These are phyloP conservation scores for Penicillium silybi DNA, from an alignment of 495 filamentous ascomycete species.

Conservation along the genomic window DNA sequence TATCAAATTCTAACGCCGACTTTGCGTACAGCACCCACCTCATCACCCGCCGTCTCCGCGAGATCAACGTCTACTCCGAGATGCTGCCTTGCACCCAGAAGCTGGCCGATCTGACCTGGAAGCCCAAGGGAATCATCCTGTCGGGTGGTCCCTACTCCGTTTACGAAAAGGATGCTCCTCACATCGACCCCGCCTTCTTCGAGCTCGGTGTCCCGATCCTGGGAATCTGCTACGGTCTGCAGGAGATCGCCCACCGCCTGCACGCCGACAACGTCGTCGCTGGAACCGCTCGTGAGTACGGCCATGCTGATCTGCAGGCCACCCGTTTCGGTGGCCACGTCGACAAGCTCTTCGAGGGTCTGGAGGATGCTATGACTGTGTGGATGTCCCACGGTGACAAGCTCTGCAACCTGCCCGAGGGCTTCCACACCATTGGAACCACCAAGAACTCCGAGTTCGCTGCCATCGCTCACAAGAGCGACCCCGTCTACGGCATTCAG, in stretches of 20 bases:
- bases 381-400: slow-evolving; percentile 29
- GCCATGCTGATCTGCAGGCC: slow-evolving; percentile 20
- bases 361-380: slow-evolving; percentile 21
- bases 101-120: slow-evolving; percentile 70
- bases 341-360: slow-evolving; percentile 21
- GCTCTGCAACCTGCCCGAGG: slow-evolving; percentile 24
- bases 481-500: slow-evolving; percentile 22
- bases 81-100: slow-evolving; percentile 92
- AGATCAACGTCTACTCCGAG: slow-evolving; percentile 83
- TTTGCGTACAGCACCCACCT: slow-evolving; percentile 57
- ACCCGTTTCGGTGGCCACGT: slow-evolving; percentile 14
- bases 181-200: slow-evolving; percentile 24
- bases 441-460: slow-evolving; percentile 25
- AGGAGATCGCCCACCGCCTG: slow-evolving; percentile 22
- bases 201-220: slow-evolving; percentile 22
- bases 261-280: slow-evolving; percentile 17
- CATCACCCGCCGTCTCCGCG: slow-evolving; percentile 71
- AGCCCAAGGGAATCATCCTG: slow-evolving; percentile 53
- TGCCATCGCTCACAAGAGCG: slow-evolving; percentile 16
- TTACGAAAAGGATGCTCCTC: slow-evolving; percentile 22
- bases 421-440: slow-evolving; percentile 13
- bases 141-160: slow-evolving; percentile 24
- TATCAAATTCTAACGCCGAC: slow-evolving; percentile 2
- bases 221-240: slow-evolving; percentile 19
- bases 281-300: slow-evolving; percentile 23